Evolutionary conservation across 352 stramenopile genomes (phyloP).

Genomic region (Phytophthora syringae): DNA sequence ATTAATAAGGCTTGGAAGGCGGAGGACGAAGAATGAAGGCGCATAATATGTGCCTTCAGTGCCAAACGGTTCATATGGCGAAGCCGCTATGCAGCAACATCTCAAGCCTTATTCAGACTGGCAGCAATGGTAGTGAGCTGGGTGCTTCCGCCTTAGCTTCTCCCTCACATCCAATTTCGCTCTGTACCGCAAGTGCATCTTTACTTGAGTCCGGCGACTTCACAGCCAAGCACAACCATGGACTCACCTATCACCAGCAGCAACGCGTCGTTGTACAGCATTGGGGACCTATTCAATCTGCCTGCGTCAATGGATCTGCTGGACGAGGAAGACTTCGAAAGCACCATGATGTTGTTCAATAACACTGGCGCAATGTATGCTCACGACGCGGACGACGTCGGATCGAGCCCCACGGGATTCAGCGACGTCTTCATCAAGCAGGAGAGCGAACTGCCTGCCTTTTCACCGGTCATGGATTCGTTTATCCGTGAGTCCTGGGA

Average conservation of each 20-base stretch:
- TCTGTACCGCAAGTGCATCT: constrained; percentile 34
- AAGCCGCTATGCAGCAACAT: background rate
- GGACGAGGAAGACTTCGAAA: constrained; percentile 70
- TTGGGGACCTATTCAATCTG: constrained; percentile 56
- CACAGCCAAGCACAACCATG: constrained; percentile 14
- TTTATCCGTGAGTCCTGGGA: constrained; percentile 69
- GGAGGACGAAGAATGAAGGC: background rate
- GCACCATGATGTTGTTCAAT: constrained; percentile 72
- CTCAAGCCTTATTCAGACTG: background rate
- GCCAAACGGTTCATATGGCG: no score
- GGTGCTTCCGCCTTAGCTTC: background rate
- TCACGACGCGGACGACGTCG: constrained; percentile 47
- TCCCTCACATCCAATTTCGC: constrained; percentile 34
- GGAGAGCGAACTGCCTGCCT: constrained; percentile 40
- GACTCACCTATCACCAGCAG: constrained; percentile 26
- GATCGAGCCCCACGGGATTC: constrained; percentile 59
- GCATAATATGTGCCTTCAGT: no score
- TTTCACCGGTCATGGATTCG: constrained; percentile 65
- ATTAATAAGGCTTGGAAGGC: constrained; percentile 15
- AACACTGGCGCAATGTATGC: constrained; percentile 15
- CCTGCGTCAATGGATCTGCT: constrained; percentile 52
- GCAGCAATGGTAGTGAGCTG: background rate
- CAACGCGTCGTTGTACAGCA: constrained; percentile 39
- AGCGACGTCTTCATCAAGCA: constrained; percentile 56
- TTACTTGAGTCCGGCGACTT: background rate